Base-by-base conservation (phyloP, 2,329 filamentous ascomycete species). In the Penicillium sp. region DNA sequence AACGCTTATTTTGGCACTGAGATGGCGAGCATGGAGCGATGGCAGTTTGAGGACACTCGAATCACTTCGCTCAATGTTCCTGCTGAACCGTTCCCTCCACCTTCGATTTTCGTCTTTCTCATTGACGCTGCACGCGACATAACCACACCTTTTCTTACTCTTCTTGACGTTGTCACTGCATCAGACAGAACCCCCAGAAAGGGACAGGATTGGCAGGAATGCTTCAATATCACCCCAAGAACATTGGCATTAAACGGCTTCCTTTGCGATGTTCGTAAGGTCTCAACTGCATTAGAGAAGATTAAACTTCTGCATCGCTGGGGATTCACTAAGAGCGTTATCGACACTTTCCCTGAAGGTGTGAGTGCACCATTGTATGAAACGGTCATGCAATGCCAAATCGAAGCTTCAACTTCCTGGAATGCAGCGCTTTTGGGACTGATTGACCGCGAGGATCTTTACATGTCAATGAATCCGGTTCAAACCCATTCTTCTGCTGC, bases 301-400 rank as follows among this genome's bases (percentile, higher is more conserved):
- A 84, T 94, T 2, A 83, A 93, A 58, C 74, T 83, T 16, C 83
- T 96, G 68, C 75, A 83, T 43, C 72, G 79, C 29, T 83, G 83
- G 45, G 83, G 84, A 0, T 79, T 95, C 32, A 64, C 63, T 15
- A 54, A 58, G 7, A 72, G 77, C 16, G 70, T 90, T 33, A 75
- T 97, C 11, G 87, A 94, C 48, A 89, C 86, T 0, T 71, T 97
- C 1, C 91, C 93, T 2, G 88, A 94, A 63, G 82, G 87, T 17
- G 75, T 96, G n/a, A 77, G 86, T 38, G 79, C 84, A 2, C 85
- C 87, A 0, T 72, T 97, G 10, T 84, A 85, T 59, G 90, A 97
- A 67, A 82, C 84, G 4, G 88, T 97, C 27, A 79, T 83, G n/a
- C 77, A 81, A 48, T 94, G 87, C 50, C 90, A 95, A 62, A 78